These are phyloP conservation scores for Cyberlindnera amylophila DNA, from an alignment of 805 yeast species.

Conservation along the genomic window DNA sequence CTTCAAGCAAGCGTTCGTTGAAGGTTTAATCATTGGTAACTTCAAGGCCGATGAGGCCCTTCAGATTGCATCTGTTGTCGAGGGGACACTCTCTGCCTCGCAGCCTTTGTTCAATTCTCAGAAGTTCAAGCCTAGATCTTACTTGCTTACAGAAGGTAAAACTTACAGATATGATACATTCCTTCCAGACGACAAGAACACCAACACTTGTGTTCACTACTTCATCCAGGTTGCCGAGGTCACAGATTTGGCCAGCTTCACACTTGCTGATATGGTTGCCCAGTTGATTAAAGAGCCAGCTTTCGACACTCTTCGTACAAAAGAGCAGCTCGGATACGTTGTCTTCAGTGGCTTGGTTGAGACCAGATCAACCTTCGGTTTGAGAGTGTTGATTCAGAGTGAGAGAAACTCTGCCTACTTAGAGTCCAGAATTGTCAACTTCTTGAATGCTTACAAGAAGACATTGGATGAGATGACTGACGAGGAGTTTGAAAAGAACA, in stretches of 20 bases:
- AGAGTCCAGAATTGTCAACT: conserved; percentile 70
- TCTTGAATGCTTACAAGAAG: conserved; percentile 45
- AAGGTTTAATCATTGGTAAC: conserved; percentile 79
- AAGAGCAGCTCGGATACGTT: conserved; percentile 93
- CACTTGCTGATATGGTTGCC: conserved; percentile 59
- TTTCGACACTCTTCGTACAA: conserved; percentile 84
- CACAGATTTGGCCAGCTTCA: conserved; percentile 41
- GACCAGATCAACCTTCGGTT: conserved; percentile 69
- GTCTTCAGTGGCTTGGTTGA: conserved; percentile 75
- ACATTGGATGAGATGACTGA: conserved; percentile 49
- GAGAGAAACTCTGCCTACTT: conserved; percentile 73
- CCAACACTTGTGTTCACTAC: conserved; percentile 82
- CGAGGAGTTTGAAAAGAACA: conserved; percentile 65
- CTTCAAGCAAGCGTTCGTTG: conserved; percentile 58
- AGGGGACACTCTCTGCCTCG: conserved; percentile 32
- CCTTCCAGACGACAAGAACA: conserved; percentile 63
- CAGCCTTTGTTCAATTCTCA: conserved; percentile 41
- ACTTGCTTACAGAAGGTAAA: conserved; percentile 37
- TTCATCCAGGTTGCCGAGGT: conserved; percentile 61
- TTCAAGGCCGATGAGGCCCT: conserved; percentile 50
- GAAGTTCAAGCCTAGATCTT: conserved; percentile 39
- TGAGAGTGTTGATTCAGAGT: conserved; percentile 76
- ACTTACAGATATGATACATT: conserved; percentile 43
- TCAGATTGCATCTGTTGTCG: conserved; percentile 42
- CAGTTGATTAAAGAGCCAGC: conserved; percentile 84